phyloP scores from a whole-genome alignment of 306 rosid genomes.

The Vigna mungo region DNA sequence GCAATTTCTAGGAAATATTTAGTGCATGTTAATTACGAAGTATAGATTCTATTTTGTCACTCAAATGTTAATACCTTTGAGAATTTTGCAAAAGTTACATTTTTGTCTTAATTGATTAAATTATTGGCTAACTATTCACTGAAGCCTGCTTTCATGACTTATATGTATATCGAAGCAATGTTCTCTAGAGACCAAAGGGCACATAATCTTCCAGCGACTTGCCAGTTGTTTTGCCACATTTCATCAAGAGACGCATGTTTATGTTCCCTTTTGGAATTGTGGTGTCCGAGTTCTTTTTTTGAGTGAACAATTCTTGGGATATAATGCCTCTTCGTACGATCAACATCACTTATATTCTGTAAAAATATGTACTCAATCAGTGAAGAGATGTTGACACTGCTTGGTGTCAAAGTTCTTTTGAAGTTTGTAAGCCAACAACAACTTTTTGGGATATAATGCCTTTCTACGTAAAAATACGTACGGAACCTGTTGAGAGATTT shows the following conservation, averaged over 20 bases:
- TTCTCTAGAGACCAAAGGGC: constrained; percentile 30
- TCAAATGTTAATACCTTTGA: constrained; percentile 1
- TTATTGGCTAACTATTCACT: constrained; percentile 28
- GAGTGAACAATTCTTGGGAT: constrained; percentile 32
- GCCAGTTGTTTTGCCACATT: constrained; percentile 15
- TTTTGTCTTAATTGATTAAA: constrained; percentile 25
- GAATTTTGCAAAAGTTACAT: constrained; percentile 12
- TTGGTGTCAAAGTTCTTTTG: constrained; percentile 26
- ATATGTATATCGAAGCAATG: constrained; percentile 26
- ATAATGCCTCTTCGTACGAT: not conserved
- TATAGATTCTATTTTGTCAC: not conserved
- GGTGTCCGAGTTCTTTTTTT: constrained; percentile 23
- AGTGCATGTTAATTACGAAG: not conserved
- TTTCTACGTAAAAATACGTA: constrained; percentile 13
- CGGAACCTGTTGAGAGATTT: constrained; percentile 36
- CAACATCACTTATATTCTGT: constrained; percentile 33
- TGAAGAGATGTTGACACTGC: constrained; percentile 31
- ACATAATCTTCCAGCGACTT: constrained; percentile 7
- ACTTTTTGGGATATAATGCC: constrained; percentile 20
- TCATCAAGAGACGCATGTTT: not conserved
- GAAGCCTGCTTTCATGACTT: constrained; percentile 19
- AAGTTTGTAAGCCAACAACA: constrained; percentile 25
- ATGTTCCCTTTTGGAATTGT: constrained; percentile 20
- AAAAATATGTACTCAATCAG: constrained; percentile 22
- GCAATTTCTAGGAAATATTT: not conserved